Conservation (phyloP, 2,329 filamentous ascomycete genomes). For the Dactylellina parvicollis region DNA sequence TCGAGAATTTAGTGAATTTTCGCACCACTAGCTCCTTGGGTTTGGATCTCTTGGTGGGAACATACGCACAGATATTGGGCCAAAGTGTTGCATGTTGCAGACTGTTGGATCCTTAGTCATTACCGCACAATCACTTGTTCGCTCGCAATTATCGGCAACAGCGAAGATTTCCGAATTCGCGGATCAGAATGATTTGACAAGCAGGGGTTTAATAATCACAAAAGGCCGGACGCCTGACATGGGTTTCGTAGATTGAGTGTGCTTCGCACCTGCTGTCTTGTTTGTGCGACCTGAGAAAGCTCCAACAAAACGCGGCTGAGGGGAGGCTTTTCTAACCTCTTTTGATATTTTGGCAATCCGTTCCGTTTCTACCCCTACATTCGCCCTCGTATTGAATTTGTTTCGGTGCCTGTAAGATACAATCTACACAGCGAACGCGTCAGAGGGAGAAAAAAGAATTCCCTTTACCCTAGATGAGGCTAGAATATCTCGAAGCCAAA, state of each 20-base stretch:
- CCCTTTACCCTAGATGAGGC: neutral
- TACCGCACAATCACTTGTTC: neutral
- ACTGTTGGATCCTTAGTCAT: conserved; percentile 36
- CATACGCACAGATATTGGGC: neutral
- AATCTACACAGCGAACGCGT: neutral
- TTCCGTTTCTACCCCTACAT: neutral
- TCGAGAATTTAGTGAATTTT: too few species aligned
- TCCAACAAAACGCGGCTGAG: neutral
- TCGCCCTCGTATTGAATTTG: conserved; percentile 5
- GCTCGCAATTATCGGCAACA: conserved; percentile 10
- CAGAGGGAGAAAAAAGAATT: neutral
- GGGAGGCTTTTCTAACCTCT: neutral
- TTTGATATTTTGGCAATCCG: neutral
- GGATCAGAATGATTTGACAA: neutral
- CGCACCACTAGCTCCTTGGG: too few species aligned
- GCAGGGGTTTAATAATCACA: neutral
- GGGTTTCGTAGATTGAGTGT: neutral
- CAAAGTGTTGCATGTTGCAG: conserved; percentile 9
- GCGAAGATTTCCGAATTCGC: conserved; percentile 1
- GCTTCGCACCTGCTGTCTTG: neutral
- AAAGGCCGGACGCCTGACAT: neutral
- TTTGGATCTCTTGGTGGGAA: neutral
- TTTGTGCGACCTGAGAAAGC: neutral
- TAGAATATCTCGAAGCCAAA: conserved; percentile 1
- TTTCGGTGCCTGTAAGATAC: conserved; percentile 4